A percentile compares a stretch with the other conserved stretches of the same genome.
Evolutionary conservation across 1,139 yeast genomes (phyloP).

Genomic region (Yamadazyma membranifaciens): DNA sequence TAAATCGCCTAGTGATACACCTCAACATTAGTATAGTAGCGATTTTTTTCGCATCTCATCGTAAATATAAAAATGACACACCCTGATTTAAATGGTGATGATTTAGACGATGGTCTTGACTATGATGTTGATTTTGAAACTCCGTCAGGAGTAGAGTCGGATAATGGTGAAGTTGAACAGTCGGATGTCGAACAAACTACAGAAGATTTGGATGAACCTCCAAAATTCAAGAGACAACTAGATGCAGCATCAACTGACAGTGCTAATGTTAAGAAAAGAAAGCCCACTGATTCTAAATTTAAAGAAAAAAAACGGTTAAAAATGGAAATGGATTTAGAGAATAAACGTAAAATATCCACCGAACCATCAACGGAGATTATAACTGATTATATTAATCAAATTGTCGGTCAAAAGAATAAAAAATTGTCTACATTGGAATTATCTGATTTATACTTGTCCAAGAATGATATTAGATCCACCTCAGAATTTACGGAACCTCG

Average conservation of each 20-base stretch:
- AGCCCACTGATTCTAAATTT: constrained; percentile 30
- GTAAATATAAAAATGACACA: constrained; percentile 6
- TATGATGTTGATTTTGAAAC: constrained; percentile 43
- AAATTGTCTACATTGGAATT: constrained; percentile 65
- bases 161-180: constrained; percentile 7
- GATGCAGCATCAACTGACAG: not conserved
- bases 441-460: constrained; percentile 53
- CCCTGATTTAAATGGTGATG: constrained; percentile 39
- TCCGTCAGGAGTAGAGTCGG: constrained; percentile 9
- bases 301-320: constrained; percentile 55
- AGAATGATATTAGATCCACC: constrained; percentile 49
- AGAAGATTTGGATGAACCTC: not conserved
- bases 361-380: constrained; percentile 52
- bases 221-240: not conserved
- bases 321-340: constrained; percentile 56
- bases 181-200: constrained; percentile 7
- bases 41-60: constrained; percentile 10
- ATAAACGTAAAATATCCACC: constrained; percentile 48
- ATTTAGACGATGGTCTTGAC: constrained; percentile 66
- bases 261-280: constrained; percentile 24
- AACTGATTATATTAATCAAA: constrained; percentile 57
- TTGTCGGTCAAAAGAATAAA: constrained; percentile 49
- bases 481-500: constrained; percentile 48
- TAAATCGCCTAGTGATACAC: too few species aligned
- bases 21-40: not conserved